These are phyloP conservation scores for Boletus tomentosulus DNA, from an alignment of 768 basidiomycete genomes.

Conservation along the genomic window DNA sequence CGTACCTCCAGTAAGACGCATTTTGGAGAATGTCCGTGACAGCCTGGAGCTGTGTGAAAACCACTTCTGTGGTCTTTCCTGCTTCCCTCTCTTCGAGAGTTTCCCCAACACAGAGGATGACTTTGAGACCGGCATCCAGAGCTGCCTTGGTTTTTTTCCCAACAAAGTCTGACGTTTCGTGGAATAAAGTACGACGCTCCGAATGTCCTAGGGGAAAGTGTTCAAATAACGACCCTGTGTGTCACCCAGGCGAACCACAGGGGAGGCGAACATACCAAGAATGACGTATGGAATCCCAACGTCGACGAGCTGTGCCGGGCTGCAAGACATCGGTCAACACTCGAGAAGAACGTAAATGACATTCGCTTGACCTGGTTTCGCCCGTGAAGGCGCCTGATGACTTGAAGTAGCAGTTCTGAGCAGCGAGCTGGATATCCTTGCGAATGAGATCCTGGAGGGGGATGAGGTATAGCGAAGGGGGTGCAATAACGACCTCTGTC, in stretches of 20 bases:
- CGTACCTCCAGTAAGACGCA: slow-evolving; percentile 75
- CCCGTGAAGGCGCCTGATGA: slow-evolving; percentile 90
- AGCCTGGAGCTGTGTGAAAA: slow-evolving; percentile 76
- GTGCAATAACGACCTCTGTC: slow-evolving; percentile 89
- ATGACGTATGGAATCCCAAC: slow-evolving; percentile 89
- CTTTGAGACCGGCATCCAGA: slow-evolving; percentile 66
- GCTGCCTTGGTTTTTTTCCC: slow-evolving; percentile 86
- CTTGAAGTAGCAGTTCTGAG: slow-evolving; percentile 90
- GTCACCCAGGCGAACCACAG: no score
- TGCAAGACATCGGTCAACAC: slow-evolving; percentile 26
- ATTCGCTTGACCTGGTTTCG: slow-evolving; percentile 73
- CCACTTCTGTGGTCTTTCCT: slow-evolving; percentile 71
- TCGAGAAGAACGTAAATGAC: background rate
- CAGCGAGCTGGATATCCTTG: slow-evolving; percentile 73
- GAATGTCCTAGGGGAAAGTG: slow-evolving; percentile 71
- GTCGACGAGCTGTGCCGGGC: slow-evolving; percentile 81
- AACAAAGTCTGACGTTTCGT: slow-evolving; percentile 78
- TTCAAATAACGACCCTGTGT: background rate
- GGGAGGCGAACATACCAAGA: slow-evolving; percentile 51
- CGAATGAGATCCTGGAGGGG: slow-evolving; percentile 58
- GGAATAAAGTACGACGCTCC: slow-evolving; percentile 90
- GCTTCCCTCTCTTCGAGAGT: slow-evolving; percentile 84
- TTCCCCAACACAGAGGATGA: slow-evolving; percentile 97
- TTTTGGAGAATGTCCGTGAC: slow-evolving; percentile 57
- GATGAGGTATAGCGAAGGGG: slow-evolving; percentile 85